These are phyloP conservation scores for Aspergillus costaricaensis DNA, from an alignment of 2,329 filamentous ascomycete species.

Conservation along the genomic window DNA sequence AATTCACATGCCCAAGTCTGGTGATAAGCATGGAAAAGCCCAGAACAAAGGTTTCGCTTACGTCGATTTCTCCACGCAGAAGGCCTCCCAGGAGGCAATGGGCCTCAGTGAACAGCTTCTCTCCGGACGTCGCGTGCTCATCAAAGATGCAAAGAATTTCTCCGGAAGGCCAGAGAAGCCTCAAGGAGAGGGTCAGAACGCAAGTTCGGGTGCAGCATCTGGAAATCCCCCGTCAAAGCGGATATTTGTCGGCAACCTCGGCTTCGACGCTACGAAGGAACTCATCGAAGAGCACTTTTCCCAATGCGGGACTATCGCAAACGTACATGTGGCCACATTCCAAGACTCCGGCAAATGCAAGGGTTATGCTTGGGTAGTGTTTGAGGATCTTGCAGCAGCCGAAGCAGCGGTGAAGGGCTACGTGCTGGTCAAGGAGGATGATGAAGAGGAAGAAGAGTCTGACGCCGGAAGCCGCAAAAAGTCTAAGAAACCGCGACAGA, in stretches of 20 bases:
- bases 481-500: slow-evolving; percentile 48
- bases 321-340: slow-evolving; percentile 89
- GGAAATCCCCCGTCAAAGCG: slow-evolving; percentile 71
- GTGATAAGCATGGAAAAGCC: slow-evolving; percentile 55
- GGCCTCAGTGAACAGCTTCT: slow-evolving; percentile 83
- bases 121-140: slow-evolving; percentile 75
- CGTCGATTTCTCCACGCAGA: slow-evolving; percentile 76
- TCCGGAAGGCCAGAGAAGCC: slow-evolving; percentile 81
- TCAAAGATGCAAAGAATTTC: slow-evolving; percentile 89
- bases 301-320: slow-evolving; percentile 79
- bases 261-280: slow-evolving; percentile 79
- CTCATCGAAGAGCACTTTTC: slow-evolving; percentile 77
- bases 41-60: slow-evolving; percentile 96
- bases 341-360: slow-evolving; percentile 98
- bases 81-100: slow-evolving; percentile 74
- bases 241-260: slow-evolving; percentile 88
- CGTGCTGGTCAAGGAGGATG: slow-evolving; percentile 60
- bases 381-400: slow-evolving; percentile 75
- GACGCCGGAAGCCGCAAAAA: slow-evolving; percentile 45
- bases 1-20: slow-evolving; percentile 71
- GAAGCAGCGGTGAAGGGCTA: slow-evolving; percentile 79
- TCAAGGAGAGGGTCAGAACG: slow-evolving; percentile 40
- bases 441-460: slow-evolving; percentile 49
- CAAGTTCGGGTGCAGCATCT: slow-evolving; percentile 32
- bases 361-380: slow-evolving; percentile 93